Base-by-base conservation (phyloP, 1,284 basidiomycete species). In the Naganishia cerealis region DNA sequence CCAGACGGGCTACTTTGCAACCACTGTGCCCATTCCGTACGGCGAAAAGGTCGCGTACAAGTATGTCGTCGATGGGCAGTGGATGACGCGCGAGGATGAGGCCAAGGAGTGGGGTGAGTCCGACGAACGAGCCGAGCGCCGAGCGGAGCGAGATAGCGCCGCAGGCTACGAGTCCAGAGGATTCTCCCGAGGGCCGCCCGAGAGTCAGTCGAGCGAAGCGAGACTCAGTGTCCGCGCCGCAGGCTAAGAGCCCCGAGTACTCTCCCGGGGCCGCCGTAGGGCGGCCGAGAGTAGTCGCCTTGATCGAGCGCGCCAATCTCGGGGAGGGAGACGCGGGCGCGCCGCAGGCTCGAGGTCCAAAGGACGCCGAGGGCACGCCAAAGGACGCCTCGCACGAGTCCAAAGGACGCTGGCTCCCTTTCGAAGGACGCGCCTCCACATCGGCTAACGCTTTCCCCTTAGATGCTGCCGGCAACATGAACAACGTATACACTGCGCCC, bases 391-490 rank as follows among this genome's bases (percentile, higher is more conserved):
- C n/a, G n/a, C n/a, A n/a, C 15, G 39, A 15, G 42, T 43, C 5
- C 42, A 18, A 43, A 8, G 42, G 33, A 15, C 52, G 24, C 26
- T 24, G 9, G 15, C 15, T 15, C 15, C n/a, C n/a, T n/a, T n/a
- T n/a, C n/a, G n/a, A n/a, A n/a, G n/a, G n/a, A n/a, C n/a, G n/a
- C n/a, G n/a, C n/a, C n/a, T n/a, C n/a, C n/a, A n/a, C 21, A 50
- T 50, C 53, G 3, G 5, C 57, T 58, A 7, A 29, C 36, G 3
- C 56, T 16, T 16, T 59, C n/a, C 33, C 26, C 36, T 7, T 65
- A 79, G 79, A 81, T 67, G 76, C 79, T 55, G 77, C 78, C 53
- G 80, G 80, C 48, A 81, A 81, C 74, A 79, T 80, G 78, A 81
- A 81, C 79, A 81, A 81, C 69, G 77, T 76, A 62, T 71, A 56